Evolutionary conservation across 2,329 filamentous ascomycete genomes (phyloP), one percentile per base, ranked within the genome.

Genomic region (Trichoderma sp.): DNA sequence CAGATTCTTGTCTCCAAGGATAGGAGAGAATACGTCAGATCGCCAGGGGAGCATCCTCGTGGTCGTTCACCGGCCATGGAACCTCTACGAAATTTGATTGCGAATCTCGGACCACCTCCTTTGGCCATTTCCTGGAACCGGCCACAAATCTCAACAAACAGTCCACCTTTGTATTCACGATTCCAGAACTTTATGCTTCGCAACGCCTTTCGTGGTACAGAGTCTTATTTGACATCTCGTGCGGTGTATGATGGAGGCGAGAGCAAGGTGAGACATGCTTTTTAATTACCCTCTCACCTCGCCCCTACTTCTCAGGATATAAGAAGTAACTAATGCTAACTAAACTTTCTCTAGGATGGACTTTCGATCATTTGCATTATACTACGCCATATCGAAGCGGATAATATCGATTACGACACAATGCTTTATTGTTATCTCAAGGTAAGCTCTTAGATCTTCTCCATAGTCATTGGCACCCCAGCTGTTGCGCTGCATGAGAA

Each of bases 171-270:
- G 7, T 92, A 92, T 77, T 91, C 90, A 2, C 84, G 89, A 28
- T 92, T 92, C 74, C 90, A 92, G 74, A 88, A 92, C 74, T 92
- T 92, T 76, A 92, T 92, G 90, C 84, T 92, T 59, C 87, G 88
- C 20, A 91, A 92, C 77, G 90, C 90, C 2, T 90, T 90, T 74
- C 85, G 88, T 47, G 88, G 88, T 74, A 88, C 87, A 0, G 90
- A 92, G 74, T 90, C 89, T 3, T 88, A 90, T 72, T 79, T 90
- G 26, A 90, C 89, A 3, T 87, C 88, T 28, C 85, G 90, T 26
- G 90, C 90, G 30, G 88, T 92, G 13, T 92, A 92, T 76, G 90
- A 92, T 76, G 90, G 90, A 39, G 90, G 90, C 23, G 90, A 92
- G 80, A 92, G 88, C 81, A 92, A 91, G 81, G 87, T 88, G 76